A percentile compares a stretch with the other conserved stretches of the same genome.
Conservation (phyloP, 2,329 filamentous ascomycete species). For the Nectriaceae sp. region DNA sequence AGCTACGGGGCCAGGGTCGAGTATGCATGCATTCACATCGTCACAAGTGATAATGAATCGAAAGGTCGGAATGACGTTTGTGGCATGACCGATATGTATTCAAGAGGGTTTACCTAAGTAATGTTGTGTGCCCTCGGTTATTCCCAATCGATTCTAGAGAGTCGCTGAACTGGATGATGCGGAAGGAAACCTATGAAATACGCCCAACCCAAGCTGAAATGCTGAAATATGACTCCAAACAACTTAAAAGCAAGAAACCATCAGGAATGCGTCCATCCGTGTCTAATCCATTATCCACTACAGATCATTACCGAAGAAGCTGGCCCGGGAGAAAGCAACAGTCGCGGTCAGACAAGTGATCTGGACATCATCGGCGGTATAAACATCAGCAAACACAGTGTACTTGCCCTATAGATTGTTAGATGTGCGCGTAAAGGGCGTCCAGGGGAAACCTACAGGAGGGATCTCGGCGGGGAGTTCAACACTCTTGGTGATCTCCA, state of each 20-base stretch:
- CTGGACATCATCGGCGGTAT: constrained; percentile 68
- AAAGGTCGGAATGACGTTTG: too few relatives aligned
- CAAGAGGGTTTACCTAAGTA: neutral
- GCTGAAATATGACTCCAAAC: constrained; percentile 9
- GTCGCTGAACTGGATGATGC: constrained; percentile 20
- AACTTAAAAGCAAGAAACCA: constrained; percentile 12
- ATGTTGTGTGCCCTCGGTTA: constrained; percentile 13
- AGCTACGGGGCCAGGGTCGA: constrained; percentile 5
- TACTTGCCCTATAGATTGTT: constrained; percentile 72
- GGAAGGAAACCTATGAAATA: constrained; percentile 20
- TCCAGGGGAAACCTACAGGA: constrained; percentile 63
- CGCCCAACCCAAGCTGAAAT: constrained; percentile 20
- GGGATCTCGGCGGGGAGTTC: constrained; percentile 86
- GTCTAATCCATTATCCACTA: constrained; percentile 28
- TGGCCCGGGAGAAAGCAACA: constrained; percentile 57
- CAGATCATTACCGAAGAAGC: constrained; percentile 45
- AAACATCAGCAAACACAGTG: constrained; percentile 84
- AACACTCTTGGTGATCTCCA: constrained; percentile 77
- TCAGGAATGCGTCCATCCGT: constrained; percentile 9
- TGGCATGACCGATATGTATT: too few relatives aligned
- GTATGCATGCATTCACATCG: too few relatives aligned
- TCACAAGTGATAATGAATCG: too few relatives aligned
- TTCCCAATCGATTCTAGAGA: constrained; percentile 25
- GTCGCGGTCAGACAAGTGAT: constrained; percentile 86
- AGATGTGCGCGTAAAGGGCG: constrained; percentile 13